These are phyloP conservation scores for Botrytis galanthina DNA, from an alignment of 2,329 filamentous ascomycete species.

Conservation along the genomic window DNA sequence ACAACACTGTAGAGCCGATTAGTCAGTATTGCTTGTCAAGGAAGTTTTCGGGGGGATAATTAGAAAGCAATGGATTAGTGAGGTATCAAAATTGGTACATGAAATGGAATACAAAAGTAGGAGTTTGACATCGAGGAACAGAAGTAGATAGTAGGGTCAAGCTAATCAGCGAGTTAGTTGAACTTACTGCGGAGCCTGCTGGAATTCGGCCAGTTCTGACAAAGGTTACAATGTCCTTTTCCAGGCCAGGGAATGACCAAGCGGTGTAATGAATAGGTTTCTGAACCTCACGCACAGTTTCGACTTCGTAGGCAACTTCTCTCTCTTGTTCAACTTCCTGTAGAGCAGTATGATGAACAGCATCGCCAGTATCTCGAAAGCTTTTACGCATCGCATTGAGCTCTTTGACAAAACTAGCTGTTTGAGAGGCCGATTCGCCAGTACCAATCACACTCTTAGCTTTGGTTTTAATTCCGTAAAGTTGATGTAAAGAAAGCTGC, in stretches of 20 bases:
- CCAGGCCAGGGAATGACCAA: conserved; percentile 46
- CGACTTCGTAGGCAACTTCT: conserved; percentile 47
- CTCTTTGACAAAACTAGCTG: conserved; percentile 35
- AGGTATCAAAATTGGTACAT: neutral
- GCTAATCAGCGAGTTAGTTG: neutral
- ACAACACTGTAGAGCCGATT: conserved; percentile 35
- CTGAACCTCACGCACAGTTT: conserved; percentile 47
- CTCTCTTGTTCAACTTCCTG: conserved; percentile 53
- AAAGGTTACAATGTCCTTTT: conserved; percentile 48
- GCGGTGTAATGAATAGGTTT: conserved; percentile 41
- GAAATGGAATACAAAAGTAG: neutral
- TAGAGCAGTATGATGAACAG: conserved; percentile 49
- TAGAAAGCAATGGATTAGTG: neutral
- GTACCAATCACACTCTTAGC: conserved; percentile 21
- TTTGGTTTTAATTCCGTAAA: conserved; percentile 50
- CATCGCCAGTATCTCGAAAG: conserved; percentile 46
- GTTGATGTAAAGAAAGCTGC: conserved; percentile 53
- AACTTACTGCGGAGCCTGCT: conserved; percentile 34
- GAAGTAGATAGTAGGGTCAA: neutral
- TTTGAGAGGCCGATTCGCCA: conserved; percentile 24
- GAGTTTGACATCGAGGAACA: neutral
- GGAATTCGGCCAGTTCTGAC: conserved; percentile 45
- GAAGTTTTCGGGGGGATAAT: neutral
- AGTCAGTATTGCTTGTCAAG: neutral
- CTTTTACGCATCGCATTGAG: conserved; percentile 39